phyloP scores from a whole-genome alignment of 75 land plant species.

The Chamaecyparis obtusa region DNA sequence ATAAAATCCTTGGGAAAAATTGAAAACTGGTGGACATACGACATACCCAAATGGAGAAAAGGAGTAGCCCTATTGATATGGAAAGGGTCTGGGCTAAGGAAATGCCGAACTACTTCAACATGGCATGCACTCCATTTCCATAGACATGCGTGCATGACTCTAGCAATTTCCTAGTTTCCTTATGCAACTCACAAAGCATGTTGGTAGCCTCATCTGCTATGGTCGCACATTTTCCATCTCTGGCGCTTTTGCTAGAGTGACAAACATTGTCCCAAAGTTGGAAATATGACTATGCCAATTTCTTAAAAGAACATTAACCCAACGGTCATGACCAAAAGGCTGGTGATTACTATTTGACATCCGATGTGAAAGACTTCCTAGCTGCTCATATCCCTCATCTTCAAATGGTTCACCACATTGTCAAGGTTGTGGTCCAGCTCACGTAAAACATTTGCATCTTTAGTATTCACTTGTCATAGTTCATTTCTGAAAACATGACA shows the following conservation, averaged over 20 bases:
- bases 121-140: no score
- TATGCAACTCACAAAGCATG: no score
- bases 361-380: neutral
- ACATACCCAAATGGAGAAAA: no score
- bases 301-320: neutral
- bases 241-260: neutral
- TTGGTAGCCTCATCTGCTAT: no score
- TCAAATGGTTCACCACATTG: slow-evolving; percentile 10
- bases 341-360: neutral
- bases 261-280: neutral
- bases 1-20: no score
- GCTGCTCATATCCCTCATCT: slow-evolving; percentile 3
- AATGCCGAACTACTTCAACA: no score
- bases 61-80: no score
- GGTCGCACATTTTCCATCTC: slow-evolving; percentile 14
- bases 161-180: no score
- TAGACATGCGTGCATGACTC: no score
- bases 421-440: slow-evolving; percentile 54
- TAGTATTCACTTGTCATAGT: slow-evolving; percentile 43
- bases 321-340: neutral
- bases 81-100: no score
- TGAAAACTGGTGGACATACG: no score
- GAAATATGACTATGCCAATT: slow-evolving; percentile 29
- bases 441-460: slow-evolving; percentile 68
- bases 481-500: slow-evolving; percentile 47